Evolutionary conservation across 352 stramenopile genomes (phyloP).

Genomic region (Pythium phragmitis): DNA sequence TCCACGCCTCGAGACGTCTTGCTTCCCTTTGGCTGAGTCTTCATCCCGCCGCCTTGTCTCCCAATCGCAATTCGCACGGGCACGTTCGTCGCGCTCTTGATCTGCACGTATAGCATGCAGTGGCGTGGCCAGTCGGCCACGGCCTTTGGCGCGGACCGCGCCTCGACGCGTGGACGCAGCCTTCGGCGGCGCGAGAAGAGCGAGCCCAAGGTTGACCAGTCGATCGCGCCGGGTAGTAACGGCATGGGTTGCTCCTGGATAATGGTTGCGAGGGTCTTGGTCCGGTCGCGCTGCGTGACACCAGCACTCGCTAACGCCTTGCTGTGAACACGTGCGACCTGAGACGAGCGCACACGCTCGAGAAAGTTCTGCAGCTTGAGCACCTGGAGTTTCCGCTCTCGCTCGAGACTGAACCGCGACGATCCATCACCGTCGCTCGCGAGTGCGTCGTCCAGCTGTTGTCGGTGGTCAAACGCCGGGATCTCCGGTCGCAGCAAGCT

Average conservation of each 20-base stretch:
- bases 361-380: constrained; percentile 68
- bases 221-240: constrained; percentile 65
- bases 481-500: constrained; percentile 64
- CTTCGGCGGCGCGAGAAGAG: constrained; percentile 58
- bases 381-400: constrained; percentile 41
- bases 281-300: constrained; percentile 10
- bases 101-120: constrained; percentile 81
- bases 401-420: constrained; percentile 41
- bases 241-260: constrained; percentile 85
- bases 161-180: constrained; percentile 46
- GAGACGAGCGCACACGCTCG: constrained; percentile 44
- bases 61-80: constrained; percentile 44
- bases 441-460: constrained; percentile 46
- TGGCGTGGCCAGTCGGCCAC: constrained; percentile 56
- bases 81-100: constrained; percentile 78
- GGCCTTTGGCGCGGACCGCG: constrained; percentile 23
- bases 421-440: constrained; percentile 15
- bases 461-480: constrained; percentile 46
- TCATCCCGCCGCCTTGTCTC: neutral
- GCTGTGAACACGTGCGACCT: constrained; percentile 23
- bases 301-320: constrained; percentile 3
- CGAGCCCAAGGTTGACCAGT: constrained; percentile 49
- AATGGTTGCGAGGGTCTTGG: constrained; percentile 55
- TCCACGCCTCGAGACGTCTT: neutral
- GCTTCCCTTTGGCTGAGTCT: constrained; percentile 8